Evolutionary conservation across 2,329 filamentous ascomycete genomes (phyloP).

Genomic region (Ambrosiella xylebori): DNA sequence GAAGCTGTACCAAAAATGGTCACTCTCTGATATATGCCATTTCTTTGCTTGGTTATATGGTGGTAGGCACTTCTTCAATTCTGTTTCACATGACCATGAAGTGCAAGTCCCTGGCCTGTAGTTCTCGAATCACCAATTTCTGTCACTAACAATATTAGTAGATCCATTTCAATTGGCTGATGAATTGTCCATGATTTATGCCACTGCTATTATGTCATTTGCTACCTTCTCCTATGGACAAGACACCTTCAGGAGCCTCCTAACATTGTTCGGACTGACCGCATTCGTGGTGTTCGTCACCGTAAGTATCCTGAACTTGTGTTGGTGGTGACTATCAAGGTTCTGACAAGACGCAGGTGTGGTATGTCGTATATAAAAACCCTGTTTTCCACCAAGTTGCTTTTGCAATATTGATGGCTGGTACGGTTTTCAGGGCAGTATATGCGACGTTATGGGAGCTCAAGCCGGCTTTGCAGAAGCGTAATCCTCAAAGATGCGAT

Average conservation of each 20-base stretch:
- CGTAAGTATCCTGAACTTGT: conserved; percentile 27
- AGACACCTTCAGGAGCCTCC: conserved; percentile 29
- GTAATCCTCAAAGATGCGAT: conserved; percentile 32
- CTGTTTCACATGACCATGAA: conserved; percentile 40
- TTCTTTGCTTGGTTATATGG: conserved; percentile 34
- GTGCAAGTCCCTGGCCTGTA: conserved; percentile 23
- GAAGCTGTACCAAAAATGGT: conserved; percentile 51
- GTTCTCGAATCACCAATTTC: not conserved
- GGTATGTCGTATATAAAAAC: conserved; percentile 67
- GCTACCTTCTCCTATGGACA: conserved; percentile 59
- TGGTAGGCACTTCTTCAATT: conserved; percentile 37
- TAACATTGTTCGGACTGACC: conserved; percentile 40
- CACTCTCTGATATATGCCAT: conserved; percentile 65
- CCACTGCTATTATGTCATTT: conserved; percentile 37
- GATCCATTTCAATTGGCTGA: conserved; percentile 35
- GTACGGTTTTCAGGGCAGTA: conserved; percentile 56
- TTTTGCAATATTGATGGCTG: conserved; percentile 54
- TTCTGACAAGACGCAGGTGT: conserved; percentile 18
- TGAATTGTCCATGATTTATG: conserved; percentile 43
- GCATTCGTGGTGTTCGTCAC: conserved; percentile 52
- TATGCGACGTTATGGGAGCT: conserved; percentile 48
- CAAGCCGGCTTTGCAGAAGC: conserved; percentile 28
- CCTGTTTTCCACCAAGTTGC: conserved; percentile 69
- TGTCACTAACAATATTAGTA: not conserved
- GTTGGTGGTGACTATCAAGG: too few species aligned